Conservation (phyloP, 2,329 filamentous ascomycete genomes). For the Fusarium sp. region DNA sequence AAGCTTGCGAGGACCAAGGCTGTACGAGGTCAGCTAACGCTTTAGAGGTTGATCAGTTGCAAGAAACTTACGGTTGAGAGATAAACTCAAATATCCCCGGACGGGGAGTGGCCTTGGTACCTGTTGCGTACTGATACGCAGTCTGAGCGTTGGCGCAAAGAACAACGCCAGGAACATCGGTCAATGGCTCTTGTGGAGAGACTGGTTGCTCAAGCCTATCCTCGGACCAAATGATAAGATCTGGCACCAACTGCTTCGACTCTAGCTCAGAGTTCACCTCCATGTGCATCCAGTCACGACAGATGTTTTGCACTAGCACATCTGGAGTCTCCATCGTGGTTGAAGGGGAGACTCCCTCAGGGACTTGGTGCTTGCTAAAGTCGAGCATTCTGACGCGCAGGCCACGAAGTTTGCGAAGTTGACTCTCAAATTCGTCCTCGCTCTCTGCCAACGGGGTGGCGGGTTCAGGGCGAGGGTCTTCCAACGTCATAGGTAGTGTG, state of each 20-base stretch:
- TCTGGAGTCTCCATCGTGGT: conserved; percentile 3
- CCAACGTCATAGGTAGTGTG: conserved; percentile 44
- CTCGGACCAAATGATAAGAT: conserved; percentile 44
- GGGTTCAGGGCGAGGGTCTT: background rate
- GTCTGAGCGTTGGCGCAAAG: conserved; percentile 49
- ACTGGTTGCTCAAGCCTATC: conserved; percentile 5
- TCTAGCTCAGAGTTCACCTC: conserved; percentile 26
- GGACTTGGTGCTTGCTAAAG: background rate
- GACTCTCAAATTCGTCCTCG: conserved; percentile 45
- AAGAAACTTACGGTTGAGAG: conserved; percentile 51
- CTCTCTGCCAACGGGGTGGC: conserved; percentile 10
- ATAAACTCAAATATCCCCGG: conserved; percentile 51
- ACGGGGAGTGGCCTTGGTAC: conserved; percentile 22
- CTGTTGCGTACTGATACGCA: conserved; percentile 45
- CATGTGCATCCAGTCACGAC: conserved; percentile 30
- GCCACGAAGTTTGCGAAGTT: conserved; percentile 46
- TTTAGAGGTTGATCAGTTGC: too few species aligned
- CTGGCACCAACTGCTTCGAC: conserved; percentile 30
- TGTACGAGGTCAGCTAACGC: conserved; percentile 9
- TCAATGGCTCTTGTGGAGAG: background rate
- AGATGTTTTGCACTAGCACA: conserved; percentile 16
- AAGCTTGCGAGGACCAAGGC: conserved; percentile 53
- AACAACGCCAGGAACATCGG: conserved; percentile 45
- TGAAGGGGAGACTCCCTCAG: background rate
- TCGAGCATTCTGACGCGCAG: conserved; percentile 42